These are phyloP conservation scores for Penicillium lagena DNA, from an alignment of 495 filamentous ascomycete species.

Conservation along the genomic window DNA sequence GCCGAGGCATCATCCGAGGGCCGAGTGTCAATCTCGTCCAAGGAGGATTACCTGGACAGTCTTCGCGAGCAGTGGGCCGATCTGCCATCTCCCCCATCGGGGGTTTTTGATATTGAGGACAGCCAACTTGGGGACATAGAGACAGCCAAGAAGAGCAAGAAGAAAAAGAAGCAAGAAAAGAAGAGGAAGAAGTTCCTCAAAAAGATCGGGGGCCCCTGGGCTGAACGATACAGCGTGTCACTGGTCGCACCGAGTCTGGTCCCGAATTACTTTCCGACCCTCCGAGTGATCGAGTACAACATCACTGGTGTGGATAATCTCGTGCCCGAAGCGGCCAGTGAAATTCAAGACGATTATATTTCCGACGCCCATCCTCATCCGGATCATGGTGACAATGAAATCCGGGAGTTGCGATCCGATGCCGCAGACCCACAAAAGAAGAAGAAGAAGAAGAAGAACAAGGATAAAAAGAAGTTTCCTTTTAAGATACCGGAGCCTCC, in stretches of 20 bases:
- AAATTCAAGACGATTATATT: background rate
- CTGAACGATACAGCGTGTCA: slow-evolving; percentile 75
- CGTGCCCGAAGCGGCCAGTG: no score
- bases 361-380: slow-evolving; percentile 9
- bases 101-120: slow-evolving; percentile 8
- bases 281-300: slow-evolving; percentile 90
- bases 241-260: slow-evolving; percentile 81
- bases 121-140: slow-evolving; percentile 8
- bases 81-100: slow-evolving; percentile 52
- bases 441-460: slow-evolving; percentile 47
- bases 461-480: slow-evolving; percentile 51
- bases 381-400: background rate
- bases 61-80: slow-evolving; percentile 72
- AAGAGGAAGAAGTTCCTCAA: slow-evolving; percentile 52
- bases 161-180: slow-evolving; percentile 38
- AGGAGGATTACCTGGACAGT: slow-evolving; percentile 71
- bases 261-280: slow-evolving; percentile 85
- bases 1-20: slow-evolving; percentile 5
- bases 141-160: slow-evolving; percentile 28
- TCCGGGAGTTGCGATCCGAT: background rate
- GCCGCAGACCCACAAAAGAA: slow-evolving; percentile 27
- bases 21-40: slow-evolving; percentile 52
- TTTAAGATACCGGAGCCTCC: slow-evolving; percentile 67
- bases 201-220: slow-evolving; percentile 71
- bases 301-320: slow-evolving; percentile 64